Conservation (phyloP, 2,329 filamentous ascomycete genomes). For the Fusarium pseudocircinatum region DNA sequence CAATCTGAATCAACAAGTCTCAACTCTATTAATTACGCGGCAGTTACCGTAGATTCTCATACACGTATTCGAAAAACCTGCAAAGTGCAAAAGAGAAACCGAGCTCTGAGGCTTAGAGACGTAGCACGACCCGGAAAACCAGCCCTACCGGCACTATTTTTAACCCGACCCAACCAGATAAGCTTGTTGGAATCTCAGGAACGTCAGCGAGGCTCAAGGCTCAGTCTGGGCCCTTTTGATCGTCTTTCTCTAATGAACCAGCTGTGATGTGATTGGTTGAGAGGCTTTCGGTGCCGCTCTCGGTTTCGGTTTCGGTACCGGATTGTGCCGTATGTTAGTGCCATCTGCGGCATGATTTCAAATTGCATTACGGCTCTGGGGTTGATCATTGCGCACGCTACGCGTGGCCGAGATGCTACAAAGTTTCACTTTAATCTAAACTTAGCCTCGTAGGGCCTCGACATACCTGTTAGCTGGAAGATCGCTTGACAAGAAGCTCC, state of each 20-base stretch:
- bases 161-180: neutral
- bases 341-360: neutral
- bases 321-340: neutral
- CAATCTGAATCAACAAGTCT: neutral
- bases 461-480: accelerated
- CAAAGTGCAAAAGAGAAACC: neutral
- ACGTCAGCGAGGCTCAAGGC: neutral
- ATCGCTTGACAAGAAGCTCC: too few species aligned
- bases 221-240: neutral
- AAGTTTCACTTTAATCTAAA: neutral
- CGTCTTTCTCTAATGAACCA: neutral
- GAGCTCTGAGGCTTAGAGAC: slow-evolving; percentile 5
- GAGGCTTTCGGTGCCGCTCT: neutral
- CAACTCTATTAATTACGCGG: neutral
- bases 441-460: neutral
- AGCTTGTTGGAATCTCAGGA: neutral
- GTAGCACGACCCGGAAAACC: neutral
- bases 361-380: neutral
- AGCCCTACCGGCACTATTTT: neutral
- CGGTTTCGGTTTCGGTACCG: slow-evolving; percentile 5
- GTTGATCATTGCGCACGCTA: neutral
- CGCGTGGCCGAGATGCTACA: neutral
- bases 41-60: neutral
- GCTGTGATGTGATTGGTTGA: neutral
- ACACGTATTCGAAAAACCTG: neutral